These are phyloP conservation scores for Picochlorum sp. DNA, from an alignment of 139 green algal genomes.

Conservation along the genomic window DNA sequence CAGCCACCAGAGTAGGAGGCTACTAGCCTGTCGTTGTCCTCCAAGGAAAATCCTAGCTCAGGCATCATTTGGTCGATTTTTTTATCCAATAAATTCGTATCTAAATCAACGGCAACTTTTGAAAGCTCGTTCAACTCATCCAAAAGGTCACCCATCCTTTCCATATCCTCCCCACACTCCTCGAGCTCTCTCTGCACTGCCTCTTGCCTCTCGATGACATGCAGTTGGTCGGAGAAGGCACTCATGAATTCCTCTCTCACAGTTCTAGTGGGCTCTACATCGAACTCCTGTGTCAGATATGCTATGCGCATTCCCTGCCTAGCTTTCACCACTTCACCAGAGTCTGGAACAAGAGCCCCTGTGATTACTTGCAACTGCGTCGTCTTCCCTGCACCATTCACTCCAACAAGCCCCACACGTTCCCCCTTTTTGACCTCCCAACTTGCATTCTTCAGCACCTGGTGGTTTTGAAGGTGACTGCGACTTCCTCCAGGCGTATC, in stretches of 20 bases:
- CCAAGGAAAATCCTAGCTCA: constrained; percentile 85
- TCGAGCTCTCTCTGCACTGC: constrained; percentile 76
- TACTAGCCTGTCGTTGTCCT: constrained; percentile 80
- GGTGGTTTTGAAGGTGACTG: constrained; percentile 85
- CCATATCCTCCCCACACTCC: constrained; percentile 84
- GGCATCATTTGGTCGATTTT: constrained; percentile 98
- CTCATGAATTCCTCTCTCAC: constrained; percentile 94
- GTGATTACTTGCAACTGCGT: constrained; percentile 97
- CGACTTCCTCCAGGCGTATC: constrained; percentile 57
- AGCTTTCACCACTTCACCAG: constrained; percentile 77
- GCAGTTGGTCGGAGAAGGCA: constrained; percentile 68
- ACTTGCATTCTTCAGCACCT: constrained; percentile 75
- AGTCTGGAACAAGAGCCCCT: constrained; percentile 74
- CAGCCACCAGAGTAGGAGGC: constrained; percentile 80
- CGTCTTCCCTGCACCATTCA: constrained; percentile 98
- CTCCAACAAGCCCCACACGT: constrained; percentile 89
- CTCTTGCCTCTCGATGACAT: constrained; percentile 61
- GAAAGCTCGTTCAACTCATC: constrained; percentile 86
- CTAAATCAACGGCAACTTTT: constrained; percentile 65
- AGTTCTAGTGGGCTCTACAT: constrained; percentile 79
- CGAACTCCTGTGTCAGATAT: constrained; percentile 96
- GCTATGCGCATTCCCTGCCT: constrained; percentile 80
- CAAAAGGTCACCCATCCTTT: constrained; percentile 70
- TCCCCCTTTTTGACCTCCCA: constrained; percentile 98
- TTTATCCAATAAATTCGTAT: constrained; percentile 75